These are phyloP conservation scores for Exophiala sp. DNA, from an alignment of 2,329 filamentous ascomycete species.

Conservation along the genomic window DNA sequence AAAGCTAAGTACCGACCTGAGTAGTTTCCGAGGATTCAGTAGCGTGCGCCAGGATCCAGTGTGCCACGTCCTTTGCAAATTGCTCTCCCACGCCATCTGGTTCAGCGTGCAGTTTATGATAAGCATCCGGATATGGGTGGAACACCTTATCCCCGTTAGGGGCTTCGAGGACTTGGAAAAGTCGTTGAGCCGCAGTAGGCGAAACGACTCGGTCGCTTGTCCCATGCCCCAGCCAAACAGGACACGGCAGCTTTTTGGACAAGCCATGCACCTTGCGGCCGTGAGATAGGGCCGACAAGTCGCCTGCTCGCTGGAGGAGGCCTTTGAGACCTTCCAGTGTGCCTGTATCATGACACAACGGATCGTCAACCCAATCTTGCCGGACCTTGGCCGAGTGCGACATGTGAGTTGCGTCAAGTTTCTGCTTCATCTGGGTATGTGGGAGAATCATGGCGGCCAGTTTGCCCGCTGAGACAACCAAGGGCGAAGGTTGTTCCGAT, in stretches of 20 bases:
- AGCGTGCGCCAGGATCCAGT: constrained; percentile 54
- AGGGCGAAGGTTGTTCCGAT: constrained; percentile 54
- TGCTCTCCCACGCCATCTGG: constrained; percentile 31
- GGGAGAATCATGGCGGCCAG: constrained; percentile 65
- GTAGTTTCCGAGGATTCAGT: background rate
- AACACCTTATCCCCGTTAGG: constrained; percentile 49
- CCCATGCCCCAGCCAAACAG: constrained; percentile 70
- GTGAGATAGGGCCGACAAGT: constrained; percentile 51
- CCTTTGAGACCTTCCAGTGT: constrained; percentile 75
- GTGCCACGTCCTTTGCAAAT: constrained; percentile 53
- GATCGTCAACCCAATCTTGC: constrained; percentile 57
- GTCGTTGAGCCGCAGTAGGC: constrained; percentile 58
- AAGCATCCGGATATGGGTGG: constrained; percentile 68
- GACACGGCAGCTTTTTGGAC: constrained; percentile 41
- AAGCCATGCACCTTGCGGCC: constrained; percentile 14
- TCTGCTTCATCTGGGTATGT: constrained; percentile 58
- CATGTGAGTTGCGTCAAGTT: constrained; percentile 58
- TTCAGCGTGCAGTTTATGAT: constrained; percentile 55
- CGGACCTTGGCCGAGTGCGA: constrained; percentile 61
- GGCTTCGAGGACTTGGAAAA: constrained; percentile 53
- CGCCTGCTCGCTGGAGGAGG: constrained; percentile 66
- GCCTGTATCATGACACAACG: constrained; percentile 72
- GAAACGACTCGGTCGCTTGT: constrained; percentile 65
- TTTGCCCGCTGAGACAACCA: constrained; percentile 62
- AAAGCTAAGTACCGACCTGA: background rate